Evolutionary conservation across 73 alveolate species (phyloP).

Genomic region (Halteria grandinella): DNA sequence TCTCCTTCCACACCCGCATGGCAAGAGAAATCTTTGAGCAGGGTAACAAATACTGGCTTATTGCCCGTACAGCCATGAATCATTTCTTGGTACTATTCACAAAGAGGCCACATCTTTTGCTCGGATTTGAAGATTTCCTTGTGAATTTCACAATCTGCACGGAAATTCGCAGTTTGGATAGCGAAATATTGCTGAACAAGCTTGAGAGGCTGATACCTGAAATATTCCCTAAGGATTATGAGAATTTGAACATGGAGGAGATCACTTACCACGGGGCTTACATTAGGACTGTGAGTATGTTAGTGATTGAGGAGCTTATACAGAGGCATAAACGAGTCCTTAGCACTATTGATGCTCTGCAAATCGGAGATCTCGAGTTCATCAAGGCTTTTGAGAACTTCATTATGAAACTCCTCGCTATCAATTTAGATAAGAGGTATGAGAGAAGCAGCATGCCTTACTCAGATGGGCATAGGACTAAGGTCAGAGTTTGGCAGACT

Average conservation of each 20-base stretch:
- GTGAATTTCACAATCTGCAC: slow-evolving; percentile 33
- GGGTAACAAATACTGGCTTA: slow-evolving; percentile 62
- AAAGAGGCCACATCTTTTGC: slow-evolving; percentile 20
- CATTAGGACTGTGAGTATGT: slow-evolving; percentile 29
- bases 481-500: slow-evolving; percentile 58
- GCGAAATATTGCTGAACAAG: slow-evolving; percentile 40
- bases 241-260: slow-evolving; percentile 50
- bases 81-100: slow-evolving; percentile 29
- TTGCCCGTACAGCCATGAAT: slow-evolving; percentile 28
- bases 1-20: slow-evolving; percentile 7
- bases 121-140: slow-evolving; percentile 31
- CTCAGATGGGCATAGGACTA: slow-evolving; percentile 38
- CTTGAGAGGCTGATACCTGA: slow-evolving; percentile 13
- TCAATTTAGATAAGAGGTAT: too few relatives aligned
- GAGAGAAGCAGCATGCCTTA: too few relatives aligned
- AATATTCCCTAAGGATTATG: slow-evolving; percentile 42
- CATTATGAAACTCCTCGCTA: too few relatives aligned
- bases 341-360: too few relatives aligned
- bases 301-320: slow-evolving; percentile 43
- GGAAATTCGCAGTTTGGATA: slow-evolving; percentile 55
- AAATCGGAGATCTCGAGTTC: too few relatives aligned
- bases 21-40: slow-evolving; percentile 44
- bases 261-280: slow-evolving; percentile 52
- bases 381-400: too few relatives aligned
- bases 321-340: too few relatives aligned